These are phyloP conservation scores for Trypanosoma mega DNA, from an alignment of 208 protist genomes.

Conservation along the genomic window DNA sequence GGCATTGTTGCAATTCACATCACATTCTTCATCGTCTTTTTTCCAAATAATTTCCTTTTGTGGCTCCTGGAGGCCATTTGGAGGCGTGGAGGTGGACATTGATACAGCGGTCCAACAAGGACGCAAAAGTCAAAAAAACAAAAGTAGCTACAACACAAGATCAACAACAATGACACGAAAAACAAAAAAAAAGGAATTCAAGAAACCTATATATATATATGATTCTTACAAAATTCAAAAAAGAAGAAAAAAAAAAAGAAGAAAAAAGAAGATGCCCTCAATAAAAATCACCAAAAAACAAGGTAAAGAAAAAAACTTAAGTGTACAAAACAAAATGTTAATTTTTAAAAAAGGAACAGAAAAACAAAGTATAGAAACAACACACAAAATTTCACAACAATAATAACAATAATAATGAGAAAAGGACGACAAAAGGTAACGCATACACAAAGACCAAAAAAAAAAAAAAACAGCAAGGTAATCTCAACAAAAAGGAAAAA, in stretches of 20 bases:
- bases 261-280: background rate
- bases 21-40: background rate
- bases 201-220: no score
- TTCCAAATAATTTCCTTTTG: conserved; percentile 14
- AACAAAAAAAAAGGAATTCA: background rate
- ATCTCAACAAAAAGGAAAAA: background rate
- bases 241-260: background rate
- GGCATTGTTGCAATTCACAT: conserved; percentile 4
- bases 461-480: background rate
- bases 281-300: background rate
- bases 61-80: no score
- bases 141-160: background rate
- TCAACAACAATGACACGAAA: background rate
- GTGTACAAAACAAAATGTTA: no score
- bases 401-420: background rate
- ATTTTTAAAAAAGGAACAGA: background rate
- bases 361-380: background rate
- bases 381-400: background rate
- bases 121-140: no score
- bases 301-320: conserved; percentile 13
- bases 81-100: no score
- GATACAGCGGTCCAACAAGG: no score
- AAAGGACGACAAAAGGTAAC: background rate
- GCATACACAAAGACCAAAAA: background rate
- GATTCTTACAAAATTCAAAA: no score